Evolutionary conservation across 495 filamentous ascomycete genomes (phyloP).

Genomic region (Aspergillus nidulans): DNA sequence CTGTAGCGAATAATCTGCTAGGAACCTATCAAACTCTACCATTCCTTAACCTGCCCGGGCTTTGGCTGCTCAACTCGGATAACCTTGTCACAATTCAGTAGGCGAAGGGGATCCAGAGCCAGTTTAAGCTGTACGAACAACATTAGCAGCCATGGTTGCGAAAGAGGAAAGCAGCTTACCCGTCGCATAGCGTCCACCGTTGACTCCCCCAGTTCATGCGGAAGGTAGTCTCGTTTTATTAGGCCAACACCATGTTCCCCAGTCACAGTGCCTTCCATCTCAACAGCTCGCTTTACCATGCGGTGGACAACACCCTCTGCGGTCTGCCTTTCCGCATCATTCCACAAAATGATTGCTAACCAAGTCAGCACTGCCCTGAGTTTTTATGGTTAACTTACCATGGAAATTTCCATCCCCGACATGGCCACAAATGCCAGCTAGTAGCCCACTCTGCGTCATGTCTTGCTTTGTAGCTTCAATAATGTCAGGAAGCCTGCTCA

Average conservation of each 20-base stretch:
- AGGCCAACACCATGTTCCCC: slow-evolving; percentile 63
- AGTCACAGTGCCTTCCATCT: slow-evolving; percentile 61
- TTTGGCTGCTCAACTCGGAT: slow-evolving; percentile 44
- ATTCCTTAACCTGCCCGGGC: slow-evolving; percentile 38
- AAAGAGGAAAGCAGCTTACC: slow-evolving; percentile 33
- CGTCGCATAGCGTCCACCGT: slow-evolving; percentile 59
- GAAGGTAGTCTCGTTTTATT: slow-evolving; percentile 57
- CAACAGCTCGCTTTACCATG: slow-evolving; percentile 59
- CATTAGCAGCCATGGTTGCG: slow-evolving; percentile 10
- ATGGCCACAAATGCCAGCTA: slow-evolving; percentile 62
- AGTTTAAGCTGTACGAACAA: slow-evolving; percentile 49
- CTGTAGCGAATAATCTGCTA: too few species aligned
- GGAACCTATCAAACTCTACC: slow-evolving; percentile 30
- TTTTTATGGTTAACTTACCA: slow-evolving; percentile 31
- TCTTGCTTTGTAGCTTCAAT: slow-evolving; percentile 60
- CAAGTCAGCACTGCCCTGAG: neutral
- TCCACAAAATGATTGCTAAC: slow-evolving; percentile 23
- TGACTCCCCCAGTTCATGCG: slow-evolving; percentile 17
- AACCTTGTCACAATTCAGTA: slow-evolving; percentile 67
- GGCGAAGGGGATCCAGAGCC: slow-evolving; percentile 59
- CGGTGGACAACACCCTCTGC: slow-evolving; percentile 51
- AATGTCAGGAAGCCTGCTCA: slow-evolving; percentile 56
- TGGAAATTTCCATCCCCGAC: slow-evolving; percentile 67
- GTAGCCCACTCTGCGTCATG: slow-evolving; percentile 50
- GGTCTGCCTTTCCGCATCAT: slow-evolving; percentile 46